Evolutionary conservation across 768 basidiomycete species (phyloP).

Genomic region (Thelephora ganbajun): DNA sequence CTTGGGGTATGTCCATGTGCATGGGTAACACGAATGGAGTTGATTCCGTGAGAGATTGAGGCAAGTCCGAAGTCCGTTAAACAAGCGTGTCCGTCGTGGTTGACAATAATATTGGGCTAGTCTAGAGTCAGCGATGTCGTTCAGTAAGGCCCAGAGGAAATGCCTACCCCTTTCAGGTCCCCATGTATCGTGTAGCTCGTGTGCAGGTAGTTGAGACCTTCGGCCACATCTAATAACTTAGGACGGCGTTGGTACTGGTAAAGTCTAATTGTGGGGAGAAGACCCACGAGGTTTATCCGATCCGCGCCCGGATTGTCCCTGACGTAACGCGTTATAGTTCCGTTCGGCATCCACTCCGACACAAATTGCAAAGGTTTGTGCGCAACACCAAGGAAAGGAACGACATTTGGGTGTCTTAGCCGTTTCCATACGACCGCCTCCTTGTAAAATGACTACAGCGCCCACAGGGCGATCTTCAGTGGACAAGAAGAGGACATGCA

Average conservation of each 20-base stretch:
- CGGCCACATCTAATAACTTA: background rate
- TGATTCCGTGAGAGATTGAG: background rate
- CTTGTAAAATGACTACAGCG: conserved; percentile 2
- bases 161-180: conserved; percentile 2
- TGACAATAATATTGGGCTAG: conserved; percentile 13
- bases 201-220: background rate
- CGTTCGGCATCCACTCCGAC: conserved; percentile 7
- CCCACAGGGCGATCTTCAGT: background rate
- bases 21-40: background rate
- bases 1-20: conserved; percentile 5
- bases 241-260: conserved; percentile 2
- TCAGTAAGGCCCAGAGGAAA: conserved; percentile 1
- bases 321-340: conserved; percentile 6
- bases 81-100: conserved; percentile 7
- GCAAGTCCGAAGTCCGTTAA: conserved; percentile 15
- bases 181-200: background rate
- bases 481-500: background rate
- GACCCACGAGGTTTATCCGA: conserved; percentile 5
- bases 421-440: conserved; percentile 10
- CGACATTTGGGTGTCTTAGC: conserved; percentile 8
- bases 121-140: background rate
- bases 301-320: conserved; percentile 4
- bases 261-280: conserved; percentile 4
- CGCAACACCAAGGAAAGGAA: conserved; percentile 7
- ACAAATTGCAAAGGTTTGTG: conserved; percentile 6